Base-by-base conservation (phyloP, 208 protist genomes). In the Acanthamoeba lugdunensis region DNA sequence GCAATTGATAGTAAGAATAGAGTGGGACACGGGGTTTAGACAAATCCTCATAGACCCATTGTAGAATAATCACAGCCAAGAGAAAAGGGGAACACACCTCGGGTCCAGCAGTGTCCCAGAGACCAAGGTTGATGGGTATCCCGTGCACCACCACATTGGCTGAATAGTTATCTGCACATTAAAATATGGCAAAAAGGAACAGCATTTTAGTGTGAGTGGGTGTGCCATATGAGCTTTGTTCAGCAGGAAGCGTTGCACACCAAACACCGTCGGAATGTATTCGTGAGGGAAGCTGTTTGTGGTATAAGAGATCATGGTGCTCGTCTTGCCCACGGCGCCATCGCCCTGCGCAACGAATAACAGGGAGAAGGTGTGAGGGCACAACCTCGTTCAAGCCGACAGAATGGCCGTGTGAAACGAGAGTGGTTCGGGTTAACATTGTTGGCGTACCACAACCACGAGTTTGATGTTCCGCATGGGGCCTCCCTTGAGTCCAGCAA, bases 111-210 rank as follows among this genome's bases (percentile, higher is more conserved):
- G 96, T 96, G 93, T 97, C 96, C 84, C 96, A 97, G 14, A 97
- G 92, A n/a, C 95, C 95, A 25, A 97, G 84, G 81, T 79, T 94
- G 92, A 96, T 95, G 45, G 94, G 94, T 63, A 96, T 94, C n/a
- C 95, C 95, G 37, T 96, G 93, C 18, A 96, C 95, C 95, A 96
- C 96, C 30, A 97, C 93, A 65, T 96, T 97, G 23, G 50, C 50
- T 2, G 71, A 90, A 73, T 97, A 96, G 92, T 97, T 97, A 73
- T 97, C 96, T 79, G 37, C 3, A 41, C 1, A 33, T 33, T 41
- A 41, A 41, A 41, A 41, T 41, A 41, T 41, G 37, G 37, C 37
- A 41, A 41, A 2, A 33, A 33, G 33, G 33, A 41, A 41, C 37
- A 41, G 3, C 37, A 41, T 41, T 6, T 41, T 41, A 41, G 37